Conservation (phyloP, 2,329 filamentous ascomycete species). For the Fusarium domesticum region DNA sequence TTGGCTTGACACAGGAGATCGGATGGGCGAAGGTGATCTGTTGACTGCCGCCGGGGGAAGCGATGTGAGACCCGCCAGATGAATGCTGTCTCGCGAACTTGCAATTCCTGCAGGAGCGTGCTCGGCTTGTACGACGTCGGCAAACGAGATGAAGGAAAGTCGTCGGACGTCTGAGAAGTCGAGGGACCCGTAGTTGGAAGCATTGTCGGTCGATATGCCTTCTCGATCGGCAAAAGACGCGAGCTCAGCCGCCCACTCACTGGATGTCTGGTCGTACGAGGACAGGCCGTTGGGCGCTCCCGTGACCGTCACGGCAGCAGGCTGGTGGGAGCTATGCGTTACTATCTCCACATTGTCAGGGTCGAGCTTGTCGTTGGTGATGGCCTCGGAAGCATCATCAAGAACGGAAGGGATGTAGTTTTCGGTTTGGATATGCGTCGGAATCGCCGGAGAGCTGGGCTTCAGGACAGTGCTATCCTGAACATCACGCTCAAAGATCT, state of each 20-base stretch:
- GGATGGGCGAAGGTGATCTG: constrained; percentile 75
- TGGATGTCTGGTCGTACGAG: constrained; percentile 42
- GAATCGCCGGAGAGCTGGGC: constrained; percentile 80
- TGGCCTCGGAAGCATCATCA: constrained; percentile 86
- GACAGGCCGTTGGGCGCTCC: constrained; percentile 38
- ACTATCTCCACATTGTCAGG: constrained; percentile 92
- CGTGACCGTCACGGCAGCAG: constrained; percentile 66
- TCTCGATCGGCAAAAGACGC: constrained; percentile 50
- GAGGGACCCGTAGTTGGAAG: constrained; percentile 73
- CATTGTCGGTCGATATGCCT: constrained; percentile 52
- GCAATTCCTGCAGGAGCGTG: constrained; percentile 55
- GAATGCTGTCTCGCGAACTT: constrained; percentile 65
- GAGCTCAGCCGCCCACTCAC: constrained; percentile 57
- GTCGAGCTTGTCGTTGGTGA: constrained; percentile 80
- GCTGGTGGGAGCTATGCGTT: constrained; percentile 79
- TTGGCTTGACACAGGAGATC: constrained; percentile 74
- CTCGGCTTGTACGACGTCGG: constrained; percentile 87
- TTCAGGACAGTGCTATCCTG: constrained; percentile 70
- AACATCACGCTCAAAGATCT: constrained; percentile 93
- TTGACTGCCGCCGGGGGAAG: constrained; percentile 49
- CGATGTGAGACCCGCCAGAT: constrained; percentile 65
- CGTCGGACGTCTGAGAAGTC: constrained; percentile 75
- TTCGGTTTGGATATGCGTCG: constrained; percentile 88
- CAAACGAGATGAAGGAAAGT: constrained; percentile 93
- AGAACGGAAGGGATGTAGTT: constrained; percentile 90